Evolutionary conservation across 2,329 filamentous ascomycete species (phyloP), one percentile per base, ranked within the genome.

Genomic region (Thelonectria discophora): DNA sequence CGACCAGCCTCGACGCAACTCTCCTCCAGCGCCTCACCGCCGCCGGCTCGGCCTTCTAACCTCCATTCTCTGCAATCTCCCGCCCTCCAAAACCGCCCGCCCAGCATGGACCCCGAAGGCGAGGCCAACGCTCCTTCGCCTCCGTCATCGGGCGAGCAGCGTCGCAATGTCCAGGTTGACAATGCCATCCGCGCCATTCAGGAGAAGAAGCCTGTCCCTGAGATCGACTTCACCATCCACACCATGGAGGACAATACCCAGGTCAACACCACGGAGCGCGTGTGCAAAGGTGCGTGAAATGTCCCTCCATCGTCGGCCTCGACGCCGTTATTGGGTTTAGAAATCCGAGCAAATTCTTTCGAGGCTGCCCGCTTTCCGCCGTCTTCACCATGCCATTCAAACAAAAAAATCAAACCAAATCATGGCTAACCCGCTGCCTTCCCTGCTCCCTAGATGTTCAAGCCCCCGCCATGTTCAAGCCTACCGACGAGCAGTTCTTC

Each of bases 171-270:
- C 73, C 88, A 91, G 78, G 86, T 97, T 75, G 93, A 97, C 81
- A 94, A 93, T 87, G 91, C 92, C 72, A 90, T 94, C 75, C 92
- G 92, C 77, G 95, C 95, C 63, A 93, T 99, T 74, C 89, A 90
- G 78, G 88, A 97, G 73, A 98, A 98, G 90, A 94, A 91, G 83
- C 94, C 94, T 56, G 86, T 96, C 52, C 95, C 95, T 60, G 94
- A 98, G 84, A 98, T 99, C 74, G 95, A 99, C 83, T 99, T 99
- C 78, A 96, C 93, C 58, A 88, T 99, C 75, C 95, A 99, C 80
- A 95, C 91, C 65, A 97, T 98, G 94, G 95, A 99, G 79, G 95
- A 99, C 84, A 93, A 92, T 75, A 89, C 87, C 55, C 93, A 97
- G 82, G 95, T 99, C 76, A 98, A 88, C 87, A 99, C 95, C 65